phyloP scores from a whole-genome alignment of 768 basidiomycete species.

The Daedalea quercina region DNA sequence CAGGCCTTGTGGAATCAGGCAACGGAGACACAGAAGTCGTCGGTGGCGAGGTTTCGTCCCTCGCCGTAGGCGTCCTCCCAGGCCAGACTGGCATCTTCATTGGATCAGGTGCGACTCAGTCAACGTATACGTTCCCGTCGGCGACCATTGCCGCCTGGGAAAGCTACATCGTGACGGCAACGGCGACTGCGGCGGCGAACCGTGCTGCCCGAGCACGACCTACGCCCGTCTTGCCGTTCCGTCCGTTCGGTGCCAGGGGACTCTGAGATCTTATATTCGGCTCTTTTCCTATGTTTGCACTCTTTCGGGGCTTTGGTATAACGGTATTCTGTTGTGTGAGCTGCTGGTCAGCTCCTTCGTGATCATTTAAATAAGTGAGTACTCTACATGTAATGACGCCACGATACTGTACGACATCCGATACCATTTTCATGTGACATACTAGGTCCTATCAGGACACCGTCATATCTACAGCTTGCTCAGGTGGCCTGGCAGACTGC shows the following conservation, averaged over 20 bases:
- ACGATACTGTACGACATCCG: too few relatives aligned
- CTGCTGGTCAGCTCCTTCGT: too few relatives aligned
- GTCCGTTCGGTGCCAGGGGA: background rate
- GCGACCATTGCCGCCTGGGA: constrained; percentile 28
- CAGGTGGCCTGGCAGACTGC: too few relatives aligned
- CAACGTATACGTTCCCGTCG: constrained; percentile 19
- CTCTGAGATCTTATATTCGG: background rate
- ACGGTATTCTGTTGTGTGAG: too few relatives aligned
- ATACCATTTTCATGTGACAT: too few relatives aligned
- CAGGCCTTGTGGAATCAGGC: constrained; percentile 43
- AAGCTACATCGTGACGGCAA: constrained; percentile 22
- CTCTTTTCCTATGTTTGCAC: background rate
- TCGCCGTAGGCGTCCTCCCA: constrained; percentile 41
- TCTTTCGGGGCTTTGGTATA: background rate
- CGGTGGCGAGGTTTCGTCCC: constrained; percentile 44
- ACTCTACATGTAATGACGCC: too few relatives aligned
- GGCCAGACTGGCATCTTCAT: constrained; percentile 53
- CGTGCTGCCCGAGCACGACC: background rate
- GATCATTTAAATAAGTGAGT: too few relatives aligned
- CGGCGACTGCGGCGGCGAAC: constrained; percentile 5
- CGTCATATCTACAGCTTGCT: too few relatives aligned
- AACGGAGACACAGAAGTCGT: constrained; percentile 27
- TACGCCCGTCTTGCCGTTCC: background rate
- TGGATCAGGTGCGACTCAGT: constrained; percentile 30
- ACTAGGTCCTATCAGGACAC: too few relatives aligned